These are phyloP conservation scores for Chlorella ohadii DNA, from an alignment of 139 green algal species.

Conservation along the genomic window DNA sequence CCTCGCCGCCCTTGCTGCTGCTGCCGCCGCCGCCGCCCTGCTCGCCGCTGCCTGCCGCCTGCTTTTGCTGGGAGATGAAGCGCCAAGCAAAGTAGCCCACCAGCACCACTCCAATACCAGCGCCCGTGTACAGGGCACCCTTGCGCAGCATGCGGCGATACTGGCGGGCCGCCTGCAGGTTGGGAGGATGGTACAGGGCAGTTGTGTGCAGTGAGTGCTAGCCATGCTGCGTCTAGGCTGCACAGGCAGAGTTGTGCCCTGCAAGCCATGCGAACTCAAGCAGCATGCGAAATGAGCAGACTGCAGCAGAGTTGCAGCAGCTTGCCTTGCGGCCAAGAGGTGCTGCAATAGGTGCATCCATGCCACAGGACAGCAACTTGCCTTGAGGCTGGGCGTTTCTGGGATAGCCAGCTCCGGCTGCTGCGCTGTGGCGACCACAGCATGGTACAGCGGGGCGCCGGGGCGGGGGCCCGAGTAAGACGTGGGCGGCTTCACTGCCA, in stretches of 20 bases:
- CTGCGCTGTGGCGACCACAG: conserved; percentile 35
- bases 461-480: not conserved
- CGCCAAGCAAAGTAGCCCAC: conserved; percentile 42
- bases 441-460: conserved; percentile 22
- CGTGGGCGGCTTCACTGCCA: conserved; percentile 47
- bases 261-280: no score
- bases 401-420: conserved; percentile 50
- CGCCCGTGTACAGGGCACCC: conserved; percentile 34
- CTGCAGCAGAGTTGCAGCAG: no score
- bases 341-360: no score
- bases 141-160: conserved; percentile 49
- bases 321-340: no score
- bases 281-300: no score
- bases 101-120: conserved; percentile 29
- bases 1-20: not conserved
- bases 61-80: not conserved
- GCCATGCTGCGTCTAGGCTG: no score
- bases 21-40: not conserved
- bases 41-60: not conserved
- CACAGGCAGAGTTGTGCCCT: no score
- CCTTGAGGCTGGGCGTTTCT: conserved; percentile 56
- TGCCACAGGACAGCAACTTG: no score
- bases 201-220: no score
- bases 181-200: not conserved
- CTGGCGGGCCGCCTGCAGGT: conserved; percentile 19